These are phyloP conservation scores for Botrytis paeoniae DNA, from an alignment of 2,329 filamentous ascomycete genomes.

Conservation along the genomic window DNA sequence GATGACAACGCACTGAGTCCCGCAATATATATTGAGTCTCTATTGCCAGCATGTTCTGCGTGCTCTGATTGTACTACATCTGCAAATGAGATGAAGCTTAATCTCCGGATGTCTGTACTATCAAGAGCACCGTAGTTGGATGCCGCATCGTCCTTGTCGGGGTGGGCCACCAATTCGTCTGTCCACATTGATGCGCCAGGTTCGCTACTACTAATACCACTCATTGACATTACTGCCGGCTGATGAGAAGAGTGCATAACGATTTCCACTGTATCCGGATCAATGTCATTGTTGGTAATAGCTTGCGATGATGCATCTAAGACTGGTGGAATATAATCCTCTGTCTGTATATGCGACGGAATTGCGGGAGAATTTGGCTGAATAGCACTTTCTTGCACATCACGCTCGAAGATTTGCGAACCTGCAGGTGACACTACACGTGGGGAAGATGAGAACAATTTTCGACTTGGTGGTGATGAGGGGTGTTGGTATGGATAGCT, in stretches of 20 bases:
- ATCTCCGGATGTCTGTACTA: constrained; percentile 70
- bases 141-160: constrained; percentile 57
- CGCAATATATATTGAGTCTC: constrained; percentile 68
- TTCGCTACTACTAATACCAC: constrained; percentile 45
- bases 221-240: constrained; percentile 67
- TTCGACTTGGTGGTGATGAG: constrained; percentile 64
- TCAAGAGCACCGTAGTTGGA: constrained; percentile 79
- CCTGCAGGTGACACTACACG: constrained; percentile 74
- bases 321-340: constrained; percentile 89
- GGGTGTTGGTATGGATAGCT: constrained; percentile 42
- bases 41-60: constrained; percentile 57
- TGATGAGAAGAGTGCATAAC: constrained; percentile 83
- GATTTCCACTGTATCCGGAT: constrained; percentile 89
- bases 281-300: constrained; percentile 81
- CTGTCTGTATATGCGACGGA: constrained; percentile 87
- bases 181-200: constrained; percentile 35
- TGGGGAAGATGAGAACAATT: constrained; percentile 66
- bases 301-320: constrained; percentile 88
- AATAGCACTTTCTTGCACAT: constrained; percentile 79
- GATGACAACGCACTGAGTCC: constrained; percentile 61
- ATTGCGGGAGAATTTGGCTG: constrained; percentile 78
- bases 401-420: constrained; percentile 87
- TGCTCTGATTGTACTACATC: constrained; percentile 90
- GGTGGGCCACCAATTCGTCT: constrained; percentile 50
- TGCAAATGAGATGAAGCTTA: constrained; percentile 96